Conservation (phyloP, 75 land plant genomes). For the Selaginella tamariscina region DNA sequence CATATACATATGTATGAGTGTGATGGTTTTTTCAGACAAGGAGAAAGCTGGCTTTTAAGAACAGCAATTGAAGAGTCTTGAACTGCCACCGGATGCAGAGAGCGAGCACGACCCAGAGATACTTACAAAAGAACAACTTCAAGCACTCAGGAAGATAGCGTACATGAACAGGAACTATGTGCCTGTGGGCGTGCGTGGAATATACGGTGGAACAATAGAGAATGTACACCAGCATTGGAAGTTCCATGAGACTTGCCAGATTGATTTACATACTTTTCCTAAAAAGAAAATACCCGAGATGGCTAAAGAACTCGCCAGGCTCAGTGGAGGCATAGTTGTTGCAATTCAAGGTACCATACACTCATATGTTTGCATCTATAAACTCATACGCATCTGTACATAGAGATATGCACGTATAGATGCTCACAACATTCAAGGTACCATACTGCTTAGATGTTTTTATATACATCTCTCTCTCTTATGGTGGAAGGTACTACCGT, state of each 20-base stretch:
- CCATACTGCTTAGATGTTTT: too few relatives aligned
- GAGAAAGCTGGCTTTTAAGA: slow-evolving; percentile 73
- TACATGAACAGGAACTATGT: slow-evolving; percentile 88
- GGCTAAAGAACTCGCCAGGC: slow-evolving; percentile 81
- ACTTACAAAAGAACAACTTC: slow-evolving; percentile 83
- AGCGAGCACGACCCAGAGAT: slow-evolving; percentile 87
- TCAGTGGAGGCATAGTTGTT: slow-evolving; percentile 93
- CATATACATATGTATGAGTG: too few relatives aligned
- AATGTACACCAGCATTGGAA: slow-evolving; percentile 99
- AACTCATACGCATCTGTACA: too few relatives aligned
- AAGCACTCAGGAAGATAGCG: slow-evolving; percentile 80
- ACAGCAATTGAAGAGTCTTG: slow-evolving; percentile 78
- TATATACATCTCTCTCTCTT: too few relatives aligned
- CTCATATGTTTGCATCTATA: too few relatives aligned
- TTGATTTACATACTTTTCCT: slow-evolving; percentile 79
- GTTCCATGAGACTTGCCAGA: slow-evolving; percentile 96
- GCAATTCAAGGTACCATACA: slow-evolving; percentile 74
- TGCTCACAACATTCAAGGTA: too few relatives aligned
- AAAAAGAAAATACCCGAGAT: slow-evolving; percentile 83
- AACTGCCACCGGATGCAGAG: slow-evolving; percentile 73
- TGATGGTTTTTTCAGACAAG: too few relatives aligned
- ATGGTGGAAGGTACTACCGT: too few relatives aligned
- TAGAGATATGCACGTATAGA: too few relatives aligned
- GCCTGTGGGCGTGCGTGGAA: slow-evolving; percentile 92
- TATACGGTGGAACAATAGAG: slow-evolving; percentile 96